These are phyloP conservation scores for Aureobasidium musti DNA, from an alignment of 2,329 filamentous ascomycete species.

Conservation along the genomic window DNA sequence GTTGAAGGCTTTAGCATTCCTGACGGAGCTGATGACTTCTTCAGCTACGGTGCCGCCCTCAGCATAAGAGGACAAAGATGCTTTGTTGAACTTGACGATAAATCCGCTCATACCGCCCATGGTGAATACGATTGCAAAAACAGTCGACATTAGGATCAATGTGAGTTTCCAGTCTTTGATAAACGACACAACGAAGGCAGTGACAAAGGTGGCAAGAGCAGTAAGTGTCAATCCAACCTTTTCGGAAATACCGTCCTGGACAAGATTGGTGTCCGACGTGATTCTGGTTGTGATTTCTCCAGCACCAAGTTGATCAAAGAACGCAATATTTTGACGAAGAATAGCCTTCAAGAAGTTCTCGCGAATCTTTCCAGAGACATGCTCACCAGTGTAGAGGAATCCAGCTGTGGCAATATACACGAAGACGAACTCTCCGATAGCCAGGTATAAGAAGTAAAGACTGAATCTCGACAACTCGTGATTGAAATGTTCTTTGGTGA, in stretches of 20 bases:
- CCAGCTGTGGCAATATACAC: constrained; percentile 80
- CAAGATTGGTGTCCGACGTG: constrained; percentile 87
- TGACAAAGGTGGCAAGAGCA: constrained; percentile 77
- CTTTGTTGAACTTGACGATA: constrained; percentile 79
- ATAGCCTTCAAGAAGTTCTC: constrained; percentile 82
- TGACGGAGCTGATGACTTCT: constrained; percentile 90
- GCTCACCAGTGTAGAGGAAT: constrained; percentile 69
- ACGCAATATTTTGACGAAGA: constrained; percentile 84
- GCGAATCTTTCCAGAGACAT: constrained; percentile 56
- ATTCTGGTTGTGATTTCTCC: constrained; percentile 94
- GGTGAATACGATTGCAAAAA: constrained; percentile 74
- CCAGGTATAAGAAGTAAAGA: constrained; percentile 84
- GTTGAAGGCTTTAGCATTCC: constrained; percentile 89
- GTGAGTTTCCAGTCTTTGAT: constrained; percentile 92
- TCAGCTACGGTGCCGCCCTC: constrained; percentile 85
- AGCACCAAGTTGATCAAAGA: constrained; percentile 88
- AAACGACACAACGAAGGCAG: constrained; percentile 89
- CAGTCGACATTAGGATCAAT: constrained; percentile 78
- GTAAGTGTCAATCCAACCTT: constrained; percentile 79
- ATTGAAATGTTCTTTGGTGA: constrained; percentile 58
- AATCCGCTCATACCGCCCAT: constrained; percentile 74
- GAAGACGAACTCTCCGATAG: constrained; percentile 74
- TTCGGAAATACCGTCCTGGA: constrained; percentile 91
- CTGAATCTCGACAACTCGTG: constrained; percentile 63
- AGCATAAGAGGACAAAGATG: constrained; percentile 76